Base-by-base conservation (phyloP, 768 basidiomycete genomes). In the Pholiota microspora region DNA sequence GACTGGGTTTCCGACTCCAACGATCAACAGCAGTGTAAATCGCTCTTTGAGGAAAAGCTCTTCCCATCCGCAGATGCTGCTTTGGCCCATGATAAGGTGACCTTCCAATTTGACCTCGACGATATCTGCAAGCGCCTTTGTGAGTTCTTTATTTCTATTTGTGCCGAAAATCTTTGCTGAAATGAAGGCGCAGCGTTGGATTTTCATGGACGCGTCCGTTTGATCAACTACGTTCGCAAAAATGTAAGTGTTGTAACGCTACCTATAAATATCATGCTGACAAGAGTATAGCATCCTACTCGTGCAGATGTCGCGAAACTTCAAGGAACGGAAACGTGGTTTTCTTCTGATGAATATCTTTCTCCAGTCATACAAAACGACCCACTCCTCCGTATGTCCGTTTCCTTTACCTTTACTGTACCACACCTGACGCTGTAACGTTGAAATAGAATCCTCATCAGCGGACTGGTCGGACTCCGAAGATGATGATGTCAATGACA, bases 191-290 rank as follows among this genome's bases (percentile, higher is more conserved):
- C 25, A 92, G 90, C 74, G 0, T 73, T 95, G 34, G 94, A 96
- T 67, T 83, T 87, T 58, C 86, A 93, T 69, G 81, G 82, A 52
- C 79, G 89, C 16, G 86, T 93, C 61, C 82, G 90, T 45, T 71
- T 97, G 48, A 84, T 97, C 71, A 97, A 97, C 68, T 90, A 81
- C 70, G 92, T 96, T 64, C 76, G 94, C 54, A 88, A 82, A 70
- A 80, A 83, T 69, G 92, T 91, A 56, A 25, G 45, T 49, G 18
- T 47, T 32, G 49, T 28, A 27, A 51, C 34, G 45, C 54, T 16
- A 15, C 52, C 49, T 15, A 47, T 27, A 32, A 16, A 9, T 27
- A 28, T 24, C 51, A 31, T 28, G 38, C 57, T 42, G 57, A 47
- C 51, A 54, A 56, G 51, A 29, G 29, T 54, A 3, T 66, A 92